These are phyloP conservation scores for Naganishia antarctica DNA, from an alignment of 768 basidiomycete species.

Conservation along the genomic window DNA sequence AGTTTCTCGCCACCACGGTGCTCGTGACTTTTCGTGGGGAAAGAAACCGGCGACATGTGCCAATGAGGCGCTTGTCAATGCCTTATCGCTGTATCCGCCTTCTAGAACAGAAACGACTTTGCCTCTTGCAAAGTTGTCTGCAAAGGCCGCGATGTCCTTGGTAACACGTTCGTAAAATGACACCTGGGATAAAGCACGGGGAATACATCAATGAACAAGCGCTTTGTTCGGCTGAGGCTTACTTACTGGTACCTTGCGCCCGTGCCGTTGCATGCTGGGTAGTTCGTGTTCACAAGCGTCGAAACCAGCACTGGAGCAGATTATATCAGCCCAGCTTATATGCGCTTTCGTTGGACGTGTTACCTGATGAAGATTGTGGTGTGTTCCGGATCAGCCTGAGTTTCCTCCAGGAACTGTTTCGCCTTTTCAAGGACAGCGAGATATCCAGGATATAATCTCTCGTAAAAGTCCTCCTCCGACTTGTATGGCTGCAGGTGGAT, in stretches of 20 bases:
- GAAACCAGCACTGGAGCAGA: constrained; percentile 69
- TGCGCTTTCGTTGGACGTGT: constrained; percentile 19
- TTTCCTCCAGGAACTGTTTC: constrained; percentile 63
- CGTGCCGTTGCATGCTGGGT: constrained; percentile 83
- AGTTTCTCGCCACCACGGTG: constrained; percentile 14
- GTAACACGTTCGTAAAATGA: constrained; percentile 82
- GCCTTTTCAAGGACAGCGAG: constrained; percentile 67
- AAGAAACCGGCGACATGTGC: constrained; percentile 70
- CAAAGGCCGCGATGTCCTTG: constrained; percentile 62
- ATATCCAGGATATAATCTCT: constrained; percentile 63
- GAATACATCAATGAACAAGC: background rate
- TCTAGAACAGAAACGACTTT: constrained; percentile 82
- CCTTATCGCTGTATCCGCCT: constrained; percentile 89
- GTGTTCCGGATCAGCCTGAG: constrained; percentile 59
- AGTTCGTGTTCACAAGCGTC: constrained; percentile 92
- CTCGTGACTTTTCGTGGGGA: background rate
- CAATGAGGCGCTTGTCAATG: constrained; percentile 75
- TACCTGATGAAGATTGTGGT: constrained; percentile 83
- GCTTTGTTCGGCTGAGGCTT: background rate
- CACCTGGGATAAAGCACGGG: constrained; percentile 41
- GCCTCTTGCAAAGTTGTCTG: constrained; percentile 62
- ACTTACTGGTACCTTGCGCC: constrained; percentile 69
- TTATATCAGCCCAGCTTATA: background rate
- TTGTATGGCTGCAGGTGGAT: constrained; percentile 71
- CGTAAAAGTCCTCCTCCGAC: constrained; percentile 70